Conservation (phyloP, 768 basidiomycete genomes). For the Amyloporia xantha region DNA sequence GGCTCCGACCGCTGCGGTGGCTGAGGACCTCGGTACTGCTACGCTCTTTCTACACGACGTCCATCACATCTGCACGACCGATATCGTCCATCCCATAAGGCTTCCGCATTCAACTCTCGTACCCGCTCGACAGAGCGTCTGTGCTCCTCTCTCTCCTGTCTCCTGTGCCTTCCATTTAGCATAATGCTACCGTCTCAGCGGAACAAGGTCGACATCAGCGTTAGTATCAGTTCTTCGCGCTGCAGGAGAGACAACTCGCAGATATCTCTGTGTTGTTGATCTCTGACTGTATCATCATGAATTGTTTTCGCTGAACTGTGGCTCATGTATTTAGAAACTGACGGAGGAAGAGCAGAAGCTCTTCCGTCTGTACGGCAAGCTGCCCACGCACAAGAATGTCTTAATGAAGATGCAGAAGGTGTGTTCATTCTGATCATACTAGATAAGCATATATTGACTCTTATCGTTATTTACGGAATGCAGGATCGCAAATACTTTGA, state of each 20-base stretch:
- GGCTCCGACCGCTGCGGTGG: conserved; percentile 6
- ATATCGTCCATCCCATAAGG: conserved; percentile 9
- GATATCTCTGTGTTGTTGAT: too few species aligned
- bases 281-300: too few species aligned
- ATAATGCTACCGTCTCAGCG: conserved; percentile 70
- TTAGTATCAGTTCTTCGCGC: conserved; percentile 36
- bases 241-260: conserved; percentile 9
- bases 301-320: too few species aligned
- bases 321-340: too few species aligned
- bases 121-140: conserved; percentile 11
- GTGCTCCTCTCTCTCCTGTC: conserved; percentile 7
- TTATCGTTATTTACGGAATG: conserved; percentile 6
- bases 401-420: conserved; percentile 96
- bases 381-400: conserved; percentile 89
- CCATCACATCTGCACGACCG: conserved; percentile 6
- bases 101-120: conserved; percentile 1
- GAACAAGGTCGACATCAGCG: conserved; percentile 94
- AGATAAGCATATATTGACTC: neutral
- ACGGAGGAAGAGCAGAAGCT: conserved; percentile 89
- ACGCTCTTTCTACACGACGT: neutral
- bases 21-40: conserved; percentile 1
- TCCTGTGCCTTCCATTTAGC: conserved; percentile 1
- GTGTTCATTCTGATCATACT: conserved; percentile 13
- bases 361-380: conserved; percentile 90
- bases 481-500: conserved; percentile 99